Evolutionary conservation across 2,329 filamentous ascomycete genomes (phyloP).

Genomic region (Colletotrichum sidae): DNA sequence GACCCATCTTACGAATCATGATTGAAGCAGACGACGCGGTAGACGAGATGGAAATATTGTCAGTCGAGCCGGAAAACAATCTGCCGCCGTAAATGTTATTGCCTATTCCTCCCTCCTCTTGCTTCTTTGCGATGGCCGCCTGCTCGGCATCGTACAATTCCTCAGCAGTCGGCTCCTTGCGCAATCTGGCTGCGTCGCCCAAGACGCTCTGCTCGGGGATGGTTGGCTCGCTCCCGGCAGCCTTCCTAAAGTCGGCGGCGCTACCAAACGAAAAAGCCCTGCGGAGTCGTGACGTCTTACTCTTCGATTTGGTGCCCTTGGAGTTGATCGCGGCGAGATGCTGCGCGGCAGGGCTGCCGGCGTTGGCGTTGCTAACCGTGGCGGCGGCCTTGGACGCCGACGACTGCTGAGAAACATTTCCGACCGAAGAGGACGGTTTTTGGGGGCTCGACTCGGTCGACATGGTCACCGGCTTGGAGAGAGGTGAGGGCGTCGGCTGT

Average conservation of each 20-base stretch:
- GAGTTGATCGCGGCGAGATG: slow-evolving; percentile 90
- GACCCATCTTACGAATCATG: slow-evolving; percentile 98
- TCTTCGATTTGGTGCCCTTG: slow-evolving; percentile 80
- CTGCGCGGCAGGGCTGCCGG: slow-evolving; percentile 79
- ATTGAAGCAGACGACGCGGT: slow-evolving; percentile 90
- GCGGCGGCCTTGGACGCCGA: slow-evolving; percentile 45
- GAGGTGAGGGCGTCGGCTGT: slow-evolving; percentile 74
- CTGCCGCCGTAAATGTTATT: slow-evolving; percentile 93
- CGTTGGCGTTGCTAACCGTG: slow-evolving; percentile 46
- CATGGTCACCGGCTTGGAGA: slow-evolving; percentile 78
- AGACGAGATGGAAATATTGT: slow-evolving; percentile 92
- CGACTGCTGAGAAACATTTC: slow-evolving; percentile 46
- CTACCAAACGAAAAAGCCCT: slow-evolving; percentile 97
- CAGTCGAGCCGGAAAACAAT: slow-evolving; percentile 89
- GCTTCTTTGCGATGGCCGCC: slow-evolving; percentile 88
- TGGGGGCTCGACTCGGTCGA: slow-evolving; percentile 62
- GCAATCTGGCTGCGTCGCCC: slow-evolving; percentile 63
- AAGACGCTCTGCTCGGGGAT: slow-evolving; percentile 32
- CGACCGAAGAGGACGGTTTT: slow-evolving; percentile 51
- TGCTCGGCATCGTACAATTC: slow-evolving; percentile 88
- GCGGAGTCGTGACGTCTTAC: slow-evolving; percentile 86
- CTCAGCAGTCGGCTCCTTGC: slow-evolving; percentile 71
- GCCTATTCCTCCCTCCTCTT: slow-evolving; percentile 92
- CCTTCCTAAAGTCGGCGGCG: slow-evolving; percentile 87
- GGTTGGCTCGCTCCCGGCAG: slow-evolving; percentile 60